Conservation (phyloP, 768 basidiomycete genomes). For the Termitomyces sp. region DNA sequence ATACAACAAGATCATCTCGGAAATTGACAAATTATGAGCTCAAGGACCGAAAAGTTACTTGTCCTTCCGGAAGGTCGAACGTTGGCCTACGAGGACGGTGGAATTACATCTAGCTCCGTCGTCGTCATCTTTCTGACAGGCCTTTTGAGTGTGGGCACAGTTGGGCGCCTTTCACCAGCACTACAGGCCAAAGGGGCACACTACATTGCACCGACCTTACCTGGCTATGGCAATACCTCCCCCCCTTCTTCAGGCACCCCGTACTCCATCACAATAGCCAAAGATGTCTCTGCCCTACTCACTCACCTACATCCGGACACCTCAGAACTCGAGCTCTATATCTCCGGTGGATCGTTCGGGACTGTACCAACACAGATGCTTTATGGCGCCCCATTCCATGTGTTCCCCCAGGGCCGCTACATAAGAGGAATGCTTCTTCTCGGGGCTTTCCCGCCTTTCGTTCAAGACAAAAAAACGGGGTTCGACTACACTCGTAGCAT, state of each 20-base stretch:
- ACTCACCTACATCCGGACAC: slow-evolving; percentile 31
- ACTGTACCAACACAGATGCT: slow-evolving; percentile 43
- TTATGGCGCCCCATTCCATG: slow-evolving; percentile 40
- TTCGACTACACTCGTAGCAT: slow-evolving; percentile 29
- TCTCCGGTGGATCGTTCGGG: slow-evolving; percentile 45
- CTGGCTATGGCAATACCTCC: slow-evolving; percentile 42
- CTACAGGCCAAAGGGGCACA: slow-evolving; percentile 24
- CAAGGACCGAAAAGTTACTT: slow-evolving; percentile 13
- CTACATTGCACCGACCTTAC: slow-evolving; percentile 35
- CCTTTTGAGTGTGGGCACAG: slow-evolving; percentile 29
- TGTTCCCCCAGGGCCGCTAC: slow-evolving; percentile 37
- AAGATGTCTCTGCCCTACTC: slow-evolving; percentile 34
- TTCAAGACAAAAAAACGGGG: slow-evolving; percentile 23
- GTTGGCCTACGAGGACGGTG: slow-evolving; percentile 33
- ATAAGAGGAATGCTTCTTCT: slow-evolving; percentile 36
- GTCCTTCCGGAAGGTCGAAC: slow-evolving; percentile 23
- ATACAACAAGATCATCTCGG: neutral
- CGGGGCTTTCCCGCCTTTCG: slow-evolving; percentile 33
- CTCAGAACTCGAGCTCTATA: slow-evolving; percentile 30
- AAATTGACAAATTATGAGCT: neutral
- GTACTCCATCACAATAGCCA: slow-evolving; percentile 28
- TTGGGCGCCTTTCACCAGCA: slow-evolving; percentile 12
- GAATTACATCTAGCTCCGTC: slow-evolving; percentile 26
- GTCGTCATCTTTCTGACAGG: slow-evolving; percentile 40
- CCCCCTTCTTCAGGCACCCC: slow-evolving; percentile 21